Conservation (phyloP, 1,284 basidiomycete genomes). For the Entoloma clypeatum region DNA sequence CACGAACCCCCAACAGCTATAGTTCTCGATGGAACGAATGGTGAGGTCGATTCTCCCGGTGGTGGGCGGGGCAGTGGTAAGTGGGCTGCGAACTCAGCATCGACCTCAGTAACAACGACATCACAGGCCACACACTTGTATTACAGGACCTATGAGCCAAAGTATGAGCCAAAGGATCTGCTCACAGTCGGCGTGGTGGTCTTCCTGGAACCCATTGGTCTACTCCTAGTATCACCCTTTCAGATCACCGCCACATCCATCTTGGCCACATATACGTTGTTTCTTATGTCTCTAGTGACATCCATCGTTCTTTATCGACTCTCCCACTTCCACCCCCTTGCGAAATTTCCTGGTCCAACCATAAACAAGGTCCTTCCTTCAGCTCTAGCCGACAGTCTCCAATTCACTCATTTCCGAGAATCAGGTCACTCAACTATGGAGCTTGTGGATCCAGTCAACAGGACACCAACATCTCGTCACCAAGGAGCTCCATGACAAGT, state of each 20-base stretch:
- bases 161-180: slow-evolving; percentile 20
- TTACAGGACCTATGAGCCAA: no score
- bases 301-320: slow-evolving; percentile 23
- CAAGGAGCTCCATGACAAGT: slow-evolving; percentile 21
- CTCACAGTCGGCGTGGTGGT: slow-evolving; percentile 11
- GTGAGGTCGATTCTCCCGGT: neutral
- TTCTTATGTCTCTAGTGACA: slow-evolving; percentile 12
- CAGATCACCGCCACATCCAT: slow-evolving; percentile 2
- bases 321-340: slow-evolving; percentile 24
- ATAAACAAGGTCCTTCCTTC: slow-evolving; percentile 10
- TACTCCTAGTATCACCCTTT: slow-evolving; percentile 5
- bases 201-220: slow-evolving; percentile 14
- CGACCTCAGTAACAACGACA: neutral
- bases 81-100: neutral
- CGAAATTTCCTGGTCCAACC: slow-evolving; percentile 20
- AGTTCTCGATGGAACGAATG: no score
- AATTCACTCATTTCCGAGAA: slow-evolving; percentile 1
- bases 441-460: slow-evolving; percentile 15
- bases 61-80: neutral
- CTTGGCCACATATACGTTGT: slow-evolving; percentile 13
- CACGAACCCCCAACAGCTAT: no score
- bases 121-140: slow-evolving; percentile 22
- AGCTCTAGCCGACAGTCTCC: neutral
- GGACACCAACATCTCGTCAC: slow-evolving; percentile 17
- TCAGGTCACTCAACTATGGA: slow-evolving; percentile 21